A percentile compares a stretch with the other conserved stretches of the same genome.
Evolutionary conservation across 2,329 filamentous ascomycete genomes (phyloP).

Genomic region (Stagonosporopsis vannaccii): DNA sequence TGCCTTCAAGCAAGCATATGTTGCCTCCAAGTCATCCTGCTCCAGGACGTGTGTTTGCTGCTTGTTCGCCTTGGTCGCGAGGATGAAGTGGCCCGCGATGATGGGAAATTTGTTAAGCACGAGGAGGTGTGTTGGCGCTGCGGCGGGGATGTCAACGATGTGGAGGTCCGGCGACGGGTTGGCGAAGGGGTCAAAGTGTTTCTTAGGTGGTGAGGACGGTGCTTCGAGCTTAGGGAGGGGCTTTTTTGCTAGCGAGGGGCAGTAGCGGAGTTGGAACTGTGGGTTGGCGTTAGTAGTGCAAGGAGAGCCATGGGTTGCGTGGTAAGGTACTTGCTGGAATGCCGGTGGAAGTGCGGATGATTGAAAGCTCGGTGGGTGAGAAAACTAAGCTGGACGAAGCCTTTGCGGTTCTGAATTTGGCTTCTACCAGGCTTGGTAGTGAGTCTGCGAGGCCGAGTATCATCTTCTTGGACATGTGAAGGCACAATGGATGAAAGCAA

Average conservation of each 20-base stretch:
- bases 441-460: slow-evolving; percentile 43
- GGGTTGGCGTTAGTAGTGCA: slow-evolving; percentile 20
- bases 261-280: slow-evolving; percentile 78
- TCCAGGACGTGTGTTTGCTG: slow-evolving; percentile 71
- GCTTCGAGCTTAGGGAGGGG: slow-evolving; percentile 57
- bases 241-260: slow-evolving; percentile 72
- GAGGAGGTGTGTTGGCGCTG: slow-evolving; percentile 63
- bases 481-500: slow-evolving; percentile 8
- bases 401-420: slow-evolving; percentile 49
- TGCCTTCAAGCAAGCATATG: slow-evolving; percentile 67
- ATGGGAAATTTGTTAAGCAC: slow-evolving; percentile 80
- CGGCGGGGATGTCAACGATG: slow-evolving; percentile 58
- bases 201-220: slow-evolving; percentile 21
- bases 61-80: slow-evolving; percentile 69
- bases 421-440: slow-evolving; percentile 47
- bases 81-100: slow-evolving; percentile 74
- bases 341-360: slow-evolving; percentile 47
- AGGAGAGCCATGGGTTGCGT: slow-evolving; percentile 5
- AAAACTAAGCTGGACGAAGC: slow-evolving; percentile 47
- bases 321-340: slow-evolving; percentile 44
- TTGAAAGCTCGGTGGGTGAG: slow-evolving; percentile 50
- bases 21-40: slow-evolving; percentile 65
- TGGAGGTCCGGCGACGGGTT: slow-evolving; percentile 63
- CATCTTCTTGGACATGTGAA: slow-evolving; percentile 34
- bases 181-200: slow-evolving; percentile 67